These are phyloP conservation scores for Penicillium malachiteum DNA, from an alignment of 495 filamentous ascomycete genomes.

Conservation along the genomic window DNA sequence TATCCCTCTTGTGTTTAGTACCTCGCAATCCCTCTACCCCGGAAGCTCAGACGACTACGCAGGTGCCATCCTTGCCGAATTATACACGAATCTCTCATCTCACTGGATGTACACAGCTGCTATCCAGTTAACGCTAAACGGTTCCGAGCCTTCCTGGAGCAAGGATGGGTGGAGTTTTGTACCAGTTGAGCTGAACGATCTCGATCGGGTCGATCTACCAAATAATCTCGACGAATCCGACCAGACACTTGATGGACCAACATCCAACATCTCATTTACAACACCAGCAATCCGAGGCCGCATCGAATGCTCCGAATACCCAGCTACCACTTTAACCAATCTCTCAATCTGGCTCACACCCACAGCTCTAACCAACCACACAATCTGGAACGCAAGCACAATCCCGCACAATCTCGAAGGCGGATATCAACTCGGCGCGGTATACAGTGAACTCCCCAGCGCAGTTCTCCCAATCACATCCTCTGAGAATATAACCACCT, in stretches of 20 bases:
- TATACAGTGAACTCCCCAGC: no score
- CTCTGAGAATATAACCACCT: constrained; percentile 6
- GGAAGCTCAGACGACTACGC: constrained; percentile 8
- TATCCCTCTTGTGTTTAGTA: constrained; percentile 15
- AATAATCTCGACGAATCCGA: no score
- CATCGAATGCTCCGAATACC: no score
- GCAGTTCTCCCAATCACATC: constrained; percentile 5
- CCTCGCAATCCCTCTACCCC: constrained; percentile 5
- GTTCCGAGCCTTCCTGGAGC: constrained; percentile 34
- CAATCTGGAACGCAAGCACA: no score
- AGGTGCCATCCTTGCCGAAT: constrained; percentile 3
- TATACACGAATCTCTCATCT: constrained; percentile 20
- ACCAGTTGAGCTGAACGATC: constrained; percentile 18
- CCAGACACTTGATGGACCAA: no score
- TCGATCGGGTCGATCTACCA: no score
- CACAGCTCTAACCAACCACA: no score
- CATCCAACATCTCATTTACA: constrained; percentile 23
- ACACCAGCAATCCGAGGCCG: constrained; percentile 31
- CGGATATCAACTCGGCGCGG: no score
- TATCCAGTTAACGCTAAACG: constrained; percentile 29
- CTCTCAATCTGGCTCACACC: no score
- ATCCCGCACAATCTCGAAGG: no score
- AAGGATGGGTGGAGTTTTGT: constrained; percentile 39
- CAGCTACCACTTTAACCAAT: no score
- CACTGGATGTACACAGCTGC: constrained; percentile 33